Conservation (phyloP, 495 filamentous ascomycete genomes). For the Penicillium arizonense region DNA sequence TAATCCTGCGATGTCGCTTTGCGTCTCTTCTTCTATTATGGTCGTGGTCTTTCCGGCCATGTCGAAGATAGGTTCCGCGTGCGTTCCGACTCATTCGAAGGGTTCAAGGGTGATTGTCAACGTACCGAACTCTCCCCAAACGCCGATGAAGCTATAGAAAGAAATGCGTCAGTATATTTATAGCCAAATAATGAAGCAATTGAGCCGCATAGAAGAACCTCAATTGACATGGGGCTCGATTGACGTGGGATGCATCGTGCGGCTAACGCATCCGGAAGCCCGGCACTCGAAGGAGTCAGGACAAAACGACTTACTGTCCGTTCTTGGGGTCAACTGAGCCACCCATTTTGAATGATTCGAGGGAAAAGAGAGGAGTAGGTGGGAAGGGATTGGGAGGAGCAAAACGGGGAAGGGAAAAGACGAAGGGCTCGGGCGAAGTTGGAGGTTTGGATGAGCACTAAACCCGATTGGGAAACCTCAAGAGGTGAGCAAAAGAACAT, state of each 20-base stretch:
- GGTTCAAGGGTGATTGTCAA: constrained; percentile 22
- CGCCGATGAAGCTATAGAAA: constrained; percentile 70
- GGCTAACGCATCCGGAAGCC: constrained; percentile 25
- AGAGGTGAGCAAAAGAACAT: constrained; percentile 23
- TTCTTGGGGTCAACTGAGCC: constrained; percentile 61
- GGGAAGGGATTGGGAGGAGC: constrained; percentile 18
- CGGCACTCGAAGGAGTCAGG: constrained; percentile 10
- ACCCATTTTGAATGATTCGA: constrained; percentile 60
- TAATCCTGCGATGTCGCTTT: too few relatives aligned
- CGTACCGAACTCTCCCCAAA: constrained; percentile 85
- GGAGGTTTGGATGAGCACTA: constrained; percentile 31
- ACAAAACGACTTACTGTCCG: constrained; percentile 61
- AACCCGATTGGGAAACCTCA: constrained; percentile 37
- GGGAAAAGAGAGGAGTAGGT: constrained; percentile 19
- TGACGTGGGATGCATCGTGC: constrained; percentile 5
- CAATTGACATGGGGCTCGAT: background rate
- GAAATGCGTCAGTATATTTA: constrained; percentile 23
- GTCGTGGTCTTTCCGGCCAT: background rate
- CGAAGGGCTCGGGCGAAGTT: constrained; percentile 35
- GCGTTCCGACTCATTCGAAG: constrained; percentile 13
- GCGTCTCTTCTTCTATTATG: background rate
- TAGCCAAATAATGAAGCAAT: background rate
- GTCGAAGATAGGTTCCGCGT: constrained; percentile 4
- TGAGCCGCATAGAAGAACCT: background rate
- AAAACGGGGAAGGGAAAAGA: constrained; percentile 30